Evolutionary conservation across 1,284 basidiomycete species (phyloP).

Genomic region (Apiotrichum gamsii): DNA sequence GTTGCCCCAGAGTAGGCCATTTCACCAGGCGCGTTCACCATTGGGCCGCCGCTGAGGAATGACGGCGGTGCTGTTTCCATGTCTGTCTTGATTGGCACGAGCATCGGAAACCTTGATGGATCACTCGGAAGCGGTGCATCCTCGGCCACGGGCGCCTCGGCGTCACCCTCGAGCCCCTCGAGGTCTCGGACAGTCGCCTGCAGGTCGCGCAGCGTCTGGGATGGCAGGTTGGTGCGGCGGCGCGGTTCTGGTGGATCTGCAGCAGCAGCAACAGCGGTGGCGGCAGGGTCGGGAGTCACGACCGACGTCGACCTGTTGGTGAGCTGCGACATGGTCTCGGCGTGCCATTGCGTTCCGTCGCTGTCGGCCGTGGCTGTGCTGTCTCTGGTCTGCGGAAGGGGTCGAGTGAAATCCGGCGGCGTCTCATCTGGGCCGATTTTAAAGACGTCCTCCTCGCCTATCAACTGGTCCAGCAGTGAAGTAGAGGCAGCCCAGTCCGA

Average conservation of each 20-base stretch:
- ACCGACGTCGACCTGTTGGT: neutral
- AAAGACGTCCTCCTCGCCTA: conserved; percentile 21
- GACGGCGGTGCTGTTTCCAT: too few species aligned
- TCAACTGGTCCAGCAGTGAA: conserved; percentile 16
- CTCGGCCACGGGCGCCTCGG: neutral
- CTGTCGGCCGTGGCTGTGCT: too few species aligned
- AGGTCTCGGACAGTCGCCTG: conserved; percentile 1
- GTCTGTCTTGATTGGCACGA: too few species aligned
- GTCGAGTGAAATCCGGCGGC: too few species aligned
- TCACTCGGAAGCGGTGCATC: too few species aligned
- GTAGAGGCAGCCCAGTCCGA: too few species aligned
- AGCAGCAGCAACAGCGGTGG: neutral
- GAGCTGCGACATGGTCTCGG: neutral
- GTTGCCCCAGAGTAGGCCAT: neutral
- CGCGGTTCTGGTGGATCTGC: neutral
- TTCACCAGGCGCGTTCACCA: neutral
- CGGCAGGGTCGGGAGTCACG: neutral
- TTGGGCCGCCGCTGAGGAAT: too few species aligned
- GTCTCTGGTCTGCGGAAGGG: too few species aligned
- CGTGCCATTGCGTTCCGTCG: neutral
- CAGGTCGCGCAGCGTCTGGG: neutral
- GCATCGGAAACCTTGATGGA: too few species aligned
- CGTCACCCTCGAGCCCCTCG: neutral
- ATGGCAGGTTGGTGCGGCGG: neutral
- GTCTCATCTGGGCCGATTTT: conserved; percentile 23